Percentiles rank a stretch among this genome's conserved stretches.
Evolutionary conservation across 768 basidiomycete species (phyloP).

Genomic region (Suillus tomentosus): DNA sequence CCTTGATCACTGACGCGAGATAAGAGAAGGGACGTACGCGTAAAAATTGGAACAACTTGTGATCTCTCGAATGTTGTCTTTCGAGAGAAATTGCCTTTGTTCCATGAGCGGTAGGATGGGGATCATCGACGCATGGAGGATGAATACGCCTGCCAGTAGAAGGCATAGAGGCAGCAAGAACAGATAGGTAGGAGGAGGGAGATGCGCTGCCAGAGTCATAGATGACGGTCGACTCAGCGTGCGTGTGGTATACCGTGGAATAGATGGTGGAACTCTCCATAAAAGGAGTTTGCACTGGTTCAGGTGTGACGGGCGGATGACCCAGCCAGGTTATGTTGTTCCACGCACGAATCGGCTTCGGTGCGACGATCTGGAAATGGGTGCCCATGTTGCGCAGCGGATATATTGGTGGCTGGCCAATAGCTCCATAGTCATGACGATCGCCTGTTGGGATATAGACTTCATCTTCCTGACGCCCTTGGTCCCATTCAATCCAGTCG

Average conservation of each 20-base stretch:
- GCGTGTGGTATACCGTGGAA: too few species aligned
- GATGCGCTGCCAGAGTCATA: neutral
- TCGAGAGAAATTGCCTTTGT: neutral
- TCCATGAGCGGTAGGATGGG: neutral
- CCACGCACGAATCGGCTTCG: constrained; percentile 2
- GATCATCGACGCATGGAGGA: neutral
- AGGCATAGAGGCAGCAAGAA: neutral
- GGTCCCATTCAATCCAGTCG: neutral
- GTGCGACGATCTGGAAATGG: neutral
- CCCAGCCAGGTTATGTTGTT: neutral
- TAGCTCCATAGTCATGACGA: neutral
- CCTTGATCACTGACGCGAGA: neutral
- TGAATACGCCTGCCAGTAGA: neutral
- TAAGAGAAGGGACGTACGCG: neutral
- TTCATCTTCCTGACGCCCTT: constrained; percentile 1
- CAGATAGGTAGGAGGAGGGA: neutral
- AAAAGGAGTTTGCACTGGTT: neutral
- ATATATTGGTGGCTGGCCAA: neutral
- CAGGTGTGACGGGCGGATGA: neutral
- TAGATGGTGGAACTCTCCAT: neutral
- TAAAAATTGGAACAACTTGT: neutral
- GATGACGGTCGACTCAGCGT: neutral
- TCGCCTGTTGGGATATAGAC: neutral
- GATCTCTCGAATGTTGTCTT: neutral
- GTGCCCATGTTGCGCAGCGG: constrained; percentile 3